Evolutionary conservation across 1,139 yeast species (phyloP), one percentile per base, ranked within the genome.

Genomic region (Magnusiomyces magnusii): DNA sequence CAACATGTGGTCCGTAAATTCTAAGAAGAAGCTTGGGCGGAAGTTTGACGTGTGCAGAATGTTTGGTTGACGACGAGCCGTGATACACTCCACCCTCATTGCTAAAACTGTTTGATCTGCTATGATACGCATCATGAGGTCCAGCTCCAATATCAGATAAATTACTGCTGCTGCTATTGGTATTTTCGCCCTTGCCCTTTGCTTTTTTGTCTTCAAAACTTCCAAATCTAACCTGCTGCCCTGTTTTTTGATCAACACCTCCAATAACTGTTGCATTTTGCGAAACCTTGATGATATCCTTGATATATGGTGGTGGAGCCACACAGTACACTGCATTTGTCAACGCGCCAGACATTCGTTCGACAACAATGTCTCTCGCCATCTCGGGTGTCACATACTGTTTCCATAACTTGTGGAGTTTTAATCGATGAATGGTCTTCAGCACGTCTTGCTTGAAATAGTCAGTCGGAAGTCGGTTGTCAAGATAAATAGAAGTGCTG

Each of bases 1-100:
- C 96, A 3, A 86, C 95, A 68, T 91, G 90, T 52, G 88, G 87
- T n/a, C 99, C 99, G 67, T 91, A 93, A 13, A 93, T 84, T 64
- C 99, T 76, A 62, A 93, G 75, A 56, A 93, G 76, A 51, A 93
- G 74, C 55, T 66, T 60, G 74, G 72, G 57, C 73, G 87, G 78
- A 36, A 71, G 66, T 53, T 68, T 64, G 61, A 67, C 71, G n/a
- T n/a, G n/a, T n/a, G n/a, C n/a, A n/a, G n/a, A 7, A 59, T 70
- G 72, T 58, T 71, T 69, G 10, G 65, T 44, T 21, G 10, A n/a
- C 17, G 13, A 44, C 23, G 62, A 27, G 63, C 64, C 5, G 60
- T 58, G 23, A 57, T 56, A 31, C 7, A 31, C 36, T 13, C 36
- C 36, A 13, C 36, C 25, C 21, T 44, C 25, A 21, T 10, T 44